Conservation (phyloP, 371 early-diverging fungal species). For the Rhizopus arrhizus region DNA sequence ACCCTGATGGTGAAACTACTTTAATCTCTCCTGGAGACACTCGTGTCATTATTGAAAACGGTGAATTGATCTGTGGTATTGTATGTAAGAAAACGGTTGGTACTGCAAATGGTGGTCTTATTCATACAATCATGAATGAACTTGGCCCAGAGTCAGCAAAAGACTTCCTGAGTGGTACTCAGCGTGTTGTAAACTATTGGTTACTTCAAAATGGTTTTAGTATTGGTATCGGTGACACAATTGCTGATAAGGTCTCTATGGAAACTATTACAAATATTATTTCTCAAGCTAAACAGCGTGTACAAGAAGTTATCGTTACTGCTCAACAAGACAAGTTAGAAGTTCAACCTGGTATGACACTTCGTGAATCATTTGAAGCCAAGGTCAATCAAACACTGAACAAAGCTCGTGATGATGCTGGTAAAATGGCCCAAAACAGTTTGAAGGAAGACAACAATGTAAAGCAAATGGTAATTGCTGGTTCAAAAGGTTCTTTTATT, state of each 20-base stretch:
- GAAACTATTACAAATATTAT: conserved; percentile 85
- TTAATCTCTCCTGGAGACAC: conserved; percentile 91
- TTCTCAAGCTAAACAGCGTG: conserved; percentile 82
- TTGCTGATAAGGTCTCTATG: conserved; percentile 92
- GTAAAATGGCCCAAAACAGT: conserved; percentile 87
- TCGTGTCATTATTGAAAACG: conserved; percentile 92
- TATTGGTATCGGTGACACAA: conserved; percentile 99
- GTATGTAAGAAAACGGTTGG: conserved; percentile 99
- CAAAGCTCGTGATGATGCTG: conserved; percentile 96
- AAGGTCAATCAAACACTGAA: conserved; percentile 91
- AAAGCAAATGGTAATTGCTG: conserved; percentile 98
- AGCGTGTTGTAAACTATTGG: conserved; percentile 97
- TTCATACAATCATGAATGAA: conserved; percentile 98
- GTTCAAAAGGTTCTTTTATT: conserved; percentile 98
- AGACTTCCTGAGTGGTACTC: conserved; percentile 93
- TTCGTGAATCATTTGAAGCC: conserved; percentile 96
- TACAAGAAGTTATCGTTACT: conserved; percentile 81
- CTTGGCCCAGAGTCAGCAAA: conserved; percentile 90
- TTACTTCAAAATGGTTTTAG: conserved; percentile 94
- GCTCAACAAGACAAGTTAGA: conserved; percentile 91
- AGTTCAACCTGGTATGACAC: conserved; percentile 96
- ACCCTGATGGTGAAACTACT: conserved; percentile 81
- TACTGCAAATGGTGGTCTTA: conserved; percentile 88
- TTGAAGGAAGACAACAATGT: conserved; percentile 96
- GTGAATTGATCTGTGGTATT: conserved; percentile 93